Conservation (phyloP, 2,329 filamentous ascomycete genomes). For the Aspergillus sergii region DNA sequence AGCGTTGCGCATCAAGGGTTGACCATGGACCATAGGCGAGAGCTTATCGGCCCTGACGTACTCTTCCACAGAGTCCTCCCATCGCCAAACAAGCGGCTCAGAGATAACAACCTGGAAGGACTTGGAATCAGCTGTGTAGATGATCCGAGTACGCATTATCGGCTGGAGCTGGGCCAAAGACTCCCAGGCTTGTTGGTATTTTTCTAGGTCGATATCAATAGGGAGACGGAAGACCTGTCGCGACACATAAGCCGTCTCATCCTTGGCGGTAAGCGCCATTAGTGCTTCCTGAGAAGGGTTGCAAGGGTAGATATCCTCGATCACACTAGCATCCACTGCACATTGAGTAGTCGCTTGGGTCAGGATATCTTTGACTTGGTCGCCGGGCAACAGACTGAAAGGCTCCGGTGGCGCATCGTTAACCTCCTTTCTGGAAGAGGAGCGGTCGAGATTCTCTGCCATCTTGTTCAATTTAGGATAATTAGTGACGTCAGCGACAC, state of each 20-base stretch:
- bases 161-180: background rate
- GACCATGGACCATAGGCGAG: background rate
- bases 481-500: background rate
- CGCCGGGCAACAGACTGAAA: background rate
- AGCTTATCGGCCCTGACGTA: background rate
- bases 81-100: background rate
- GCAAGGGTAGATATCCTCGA: background rate
- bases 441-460: background rate
- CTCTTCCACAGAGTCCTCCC: background rate
- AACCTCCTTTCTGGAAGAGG: background rate
- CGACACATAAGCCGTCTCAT: background rate
- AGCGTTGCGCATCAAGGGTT: conserved; percentile 7
- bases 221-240: background rate
- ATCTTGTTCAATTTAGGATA: background rate
- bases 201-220: background rate
- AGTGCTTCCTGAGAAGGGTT: background rate
- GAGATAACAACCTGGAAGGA: background rate
- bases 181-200: background rate
- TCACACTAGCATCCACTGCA: background rate
- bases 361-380: background rate
- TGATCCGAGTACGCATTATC: background rate
- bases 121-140: background rate
- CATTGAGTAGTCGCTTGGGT: background rate
- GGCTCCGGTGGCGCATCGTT: background rate
- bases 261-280: background rate